phyloP scores from a whole-genome alignment of 129 eudicot genomes.

The Heracleum sosnowskyi region DNA sequence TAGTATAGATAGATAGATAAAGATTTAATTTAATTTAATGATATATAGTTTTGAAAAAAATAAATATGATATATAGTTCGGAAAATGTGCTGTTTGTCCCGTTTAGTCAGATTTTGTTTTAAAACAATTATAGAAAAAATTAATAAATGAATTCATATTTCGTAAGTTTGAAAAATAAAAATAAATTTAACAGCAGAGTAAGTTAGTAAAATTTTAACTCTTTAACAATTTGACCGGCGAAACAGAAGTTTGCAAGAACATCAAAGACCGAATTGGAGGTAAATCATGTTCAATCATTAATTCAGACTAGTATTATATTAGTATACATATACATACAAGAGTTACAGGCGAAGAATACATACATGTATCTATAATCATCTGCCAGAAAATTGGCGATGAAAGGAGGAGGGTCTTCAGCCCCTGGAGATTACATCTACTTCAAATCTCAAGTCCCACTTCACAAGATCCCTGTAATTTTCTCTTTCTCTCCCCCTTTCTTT shows the following conservation, averaged over 20 bases:
- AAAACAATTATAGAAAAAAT: too few species aligned
- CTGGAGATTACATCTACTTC: constrained; percentile 98
- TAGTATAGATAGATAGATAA: too few species aligned
- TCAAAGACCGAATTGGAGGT: neutral
- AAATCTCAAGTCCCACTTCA: constrained; percentile 99
- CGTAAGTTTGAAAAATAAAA: neutral
- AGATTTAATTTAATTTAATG: too few species aligned
- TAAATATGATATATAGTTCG: too few species aligned
- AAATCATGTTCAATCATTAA: constrained; percentile 1
- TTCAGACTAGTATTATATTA: neutral
- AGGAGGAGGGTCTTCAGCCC: constrained; percentile 42
- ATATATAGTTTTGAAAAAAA: too few species aligned
- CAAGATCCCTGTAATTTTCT: constrained; percentile 77
- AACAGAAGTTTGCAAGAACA: constrained; percentile 4
- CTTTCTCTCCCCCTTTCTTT: neutral
- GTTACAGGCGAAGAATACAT: neutral
- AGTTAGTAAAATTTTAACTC: neutral
- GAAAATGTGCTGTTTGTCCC: too few species aligned
- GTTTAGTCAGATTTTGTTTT: too few species aligned
- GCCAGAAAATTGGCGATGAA: constrained; percentile 30
- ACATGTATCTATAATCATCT: constrained; percentile 7
- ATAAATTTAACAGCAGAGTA: neutral
- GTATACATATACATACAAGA: neutral
- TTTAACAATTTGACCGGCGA: constrained; percentile 1
- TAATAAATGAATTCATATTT: too few species aligned